These are phyloP conservation scores for Pilatotrama ljubarskyi DNA, from an alignment of 768 basidiomycete species.

Conservation along the genomic window DNA sequence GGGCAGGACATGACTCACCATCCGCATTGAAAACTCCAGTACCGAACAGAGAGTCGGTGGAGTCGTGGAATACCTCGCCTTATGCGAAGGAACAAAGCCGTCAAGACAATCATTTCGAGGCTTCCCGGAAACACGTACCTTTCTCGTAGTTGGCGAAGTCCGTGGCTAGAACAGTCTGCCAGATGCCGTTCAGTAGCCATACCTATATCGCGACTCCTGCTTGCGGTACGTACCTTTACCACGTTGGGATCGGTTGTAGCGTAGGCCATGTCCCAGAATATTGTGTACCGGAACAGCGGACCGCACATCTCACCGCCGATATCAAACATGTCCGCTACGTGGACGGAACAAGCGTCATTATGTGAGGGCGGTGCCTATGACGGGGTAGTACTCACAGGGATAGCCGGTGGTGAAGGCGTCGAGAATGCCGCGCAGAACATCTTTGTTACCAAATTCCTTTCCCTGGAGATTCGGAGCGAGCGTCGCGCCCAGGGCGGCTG, in stretches of 20 bases:
- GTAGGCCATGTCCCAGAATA: constrained; percentile 25
- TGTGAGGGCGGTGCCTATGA: neutral
- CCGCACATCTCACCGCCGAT: constrained; percentile 23
- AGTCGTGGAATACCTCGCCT: constrained; percentile 19
- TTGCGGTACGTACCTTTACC: constrained; percentile 34
- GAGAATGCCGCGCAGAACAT: constrained; percentile 31
- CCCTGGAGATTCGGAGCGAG: constrained; percentile 36
- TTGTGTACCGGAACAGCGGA: constrained; percentile 19
- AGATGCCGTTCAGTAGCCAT: neutral
- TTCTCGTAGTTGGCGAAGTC: constrained; percentile 47
- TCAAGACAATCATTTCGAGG: neutral
- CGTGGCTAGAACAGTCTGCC: constrained; percentile 42
- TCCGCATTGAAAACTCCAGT: constrained; percentile 72
- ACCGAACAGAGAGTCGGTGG: constrained; percentile 51
- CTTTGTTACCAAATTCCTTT: constrained; percentile 36
- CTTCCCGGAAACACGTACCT: constrained; percentile 29
- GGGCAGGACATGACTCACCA: constrained; percentile 36
- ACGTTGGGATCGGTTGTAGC: constrained; percentile 26
- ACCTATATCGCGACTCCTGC: neutral
- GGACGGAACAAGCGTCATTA: neutral
- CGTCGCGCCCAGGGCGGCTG: constrained; percentile 18
- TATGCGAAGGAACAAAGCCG: too few species aligned
- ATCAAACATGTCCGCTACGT: constrained; percentile 26
- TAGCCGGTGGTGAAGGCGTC: constrained; percentile 33
- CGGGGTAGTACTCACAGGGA: constrained; percentile 30